Percentiles rank a stretch among this genome's conserved stretches.
phyloP scores from a whole-genome alignment of 306 rosid genomes.

The Canavalia ensiformis region DNA sequence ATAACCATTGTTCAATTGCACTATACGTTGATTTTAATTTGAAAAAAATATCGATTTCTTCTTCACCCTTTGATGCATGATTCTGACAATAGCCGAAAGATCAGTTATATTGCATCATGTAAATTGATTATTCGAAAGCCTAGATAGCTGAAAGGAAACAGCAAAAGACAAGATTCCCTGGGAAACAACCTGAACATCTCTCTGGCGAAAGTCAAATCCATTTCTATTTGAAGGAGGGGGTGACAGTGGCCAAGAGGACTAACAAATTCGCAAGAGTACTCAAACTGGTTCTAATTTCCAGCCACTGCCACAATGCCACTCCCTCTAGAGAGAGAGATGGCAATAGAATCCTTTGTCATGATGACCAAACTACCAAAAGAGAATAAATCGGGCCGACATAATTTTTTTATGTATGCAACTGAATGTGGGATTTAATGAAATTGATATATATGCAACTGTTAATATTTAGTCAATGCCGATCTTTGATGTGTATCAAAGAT shows the following conservation, averaged over 20 bases:
- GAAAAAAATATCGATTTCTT: not conserved
- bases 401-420: not conserved
- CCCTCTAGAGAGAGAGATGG: not conserved
- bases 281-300: not conserved
- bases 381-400: too few species aligned
- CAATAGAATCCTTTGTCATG: not conserved
- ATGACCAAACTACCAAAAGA: too few species aligned
- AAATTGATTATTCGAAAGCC: not conserved
- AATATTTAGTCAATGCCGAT: too few species aligned
- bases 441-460: too few species aligned
- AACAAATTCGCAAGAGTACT: too few species aligned
- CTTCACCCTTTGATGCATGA: not conserved
- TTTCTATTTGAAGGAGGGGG: constrained; percentile 13
- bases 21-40: not conserved
- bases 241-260: not conserved
- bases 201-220: constrained; percentile 14
- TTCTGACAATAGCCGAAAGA: not conserved
- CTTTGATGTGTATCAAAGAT: too few species aligned
- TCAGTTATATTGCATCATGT: not conserved
- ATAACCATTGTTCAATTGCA: not conserved
- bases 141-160: constrained; percentile 41
- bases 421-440: not conserved
- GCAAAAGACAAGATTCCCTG: not conserved
- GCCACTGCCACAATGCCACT: not conserved
- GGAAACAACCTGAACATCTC: not conserved